These are phyloP conservation scores for Xylaria sp. DNA, from an alignment of 2,329 filamentous ascomycete genomes.

Conservation along the genomic window DNA sequence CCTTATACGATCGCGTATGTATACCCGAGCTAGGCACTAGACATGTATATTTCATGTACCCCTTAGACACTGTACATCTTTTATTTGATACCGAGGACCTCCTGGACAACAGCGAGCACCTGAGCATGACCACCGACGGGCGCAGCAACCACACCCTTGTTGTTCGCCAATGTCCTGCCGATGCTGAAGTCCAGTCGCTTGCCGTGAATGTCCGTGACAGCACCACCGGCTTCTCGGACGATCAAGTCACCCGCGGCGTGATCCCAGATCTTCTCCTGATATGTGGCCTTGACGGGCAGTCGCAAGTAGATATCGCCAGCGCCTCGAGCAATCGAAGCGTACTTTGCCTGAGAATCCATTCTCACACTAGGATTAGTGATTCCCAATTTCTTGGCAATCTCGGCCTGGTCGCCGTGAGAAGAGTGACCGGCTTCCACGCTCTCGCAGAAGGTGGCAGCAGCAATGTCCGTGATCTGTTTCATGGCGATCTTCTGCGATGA, in stretches of 20 bases:
- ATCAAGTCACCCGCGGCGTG: slow-evolving; percentile 94
- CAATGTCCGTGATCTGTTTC: slow-evolving; percentile 68
- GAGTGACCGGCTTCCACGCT: slow-evolving; percentile 92
- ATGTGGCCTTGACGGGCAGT: slow-evolving; percentile 76
- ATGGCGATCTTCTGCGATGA: slow-evolving; percentile 64
- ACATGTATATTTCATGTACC: slow-evolving; percentile 27
- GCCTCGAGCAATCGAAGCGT: slow-evolving; percentile 88
- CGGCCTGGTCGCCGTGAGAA: slow-evolving; percentile 78
- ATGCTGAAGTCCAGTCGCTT: slow-evolving; percentile 79
- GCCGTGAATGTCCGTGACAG: slow-evolving; percentile 84
- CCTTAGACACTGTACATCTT: slow-evolving; percentile 16
- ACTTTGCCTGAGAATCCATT: slow-evolving; percentile 98
- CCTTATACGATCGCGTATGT: slow-evolving; percentile 22
- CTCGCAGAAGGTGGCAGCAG: slow-evolving; percentile 89
- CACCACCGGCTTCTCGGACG: slow-evolving; percentile 86
- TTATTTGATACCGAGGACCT: slow-evolving; percentile 56
- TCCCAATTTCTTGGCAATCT: slow-evolving; percentile 76
- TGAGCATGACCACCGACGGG: slow-evolving; percentile 68
- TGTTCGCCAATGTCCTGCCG: slow-evolving; percentile 78
- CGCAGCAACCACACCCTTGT: slow-evolving; percentile 91
- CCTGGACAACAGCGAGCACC: slow-evolving; percentile 77
- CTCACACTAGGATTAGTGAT: slow-evolving; percentile 86
- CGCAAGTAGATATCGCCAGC: slow-evolving; percentile 93
- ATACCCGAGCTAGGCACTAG: slow-evolving; percentile 23
- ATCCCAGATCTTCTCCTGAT: slow-evolving; percentile 99